Evolutionary conservation across 176 grass and related monocot species (phyloP), one percentile per base, ranked within the genome.

Genomic region (Carex parvula): DNA sequence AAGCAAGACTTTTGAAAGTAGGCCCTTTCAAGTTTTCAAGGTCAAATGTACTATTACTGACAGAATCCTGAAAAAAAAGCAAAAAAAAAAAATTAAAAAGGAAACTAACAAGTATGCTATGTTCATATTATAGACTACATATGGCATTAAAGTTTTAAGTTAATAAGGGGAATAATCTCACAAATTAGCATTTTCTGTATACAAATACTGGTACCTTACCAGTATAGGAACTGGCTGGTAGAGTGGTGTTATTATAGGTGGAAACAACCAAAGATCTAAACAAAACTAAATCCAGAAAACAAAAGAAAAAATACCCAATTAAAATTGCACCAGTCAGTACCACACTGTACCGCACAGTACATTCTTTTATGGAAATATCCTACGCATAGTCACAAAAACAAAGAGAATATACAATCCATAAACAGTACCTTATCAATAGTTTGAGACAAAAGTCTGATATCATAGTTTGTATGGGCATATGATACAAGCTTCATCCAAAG

Each of bases 401-500:
- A 68, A 85, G 81, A 85, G 46, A 58, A n/a, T 26, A 50, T 41
- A n/a, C 59, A 48, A 48, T 53, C 55, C 15, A 60, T 79, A 61
- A 52, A 67, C 32, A 63, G 84, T 91, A 99, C 96, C 96, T 95
- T 93, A 63, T 99, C 89, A 81, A 84, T 79, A 86, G 84, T 90
- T 86, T 85, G 89, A 8, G 86, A 88, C 44, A 99, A 75, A 73
- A 50, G 12, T 79, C 96, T 93, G 80, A 99, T 95, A 93, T 99
- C 96, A 89, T 95, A 92, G 84, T 92, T 99, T 86, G 93, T 95
- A 89, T 99, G 96, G 53, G 88, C 96, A 88, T 89, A 99, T 46
- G 96, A 99, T 29, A 99, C 88, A 74, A 99, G 93, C 91, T 99
- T 99, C 86, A 99, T 83, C 91, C 91, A 99, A 86, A 91, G 85